Evolutionary conservation across 306 rosid species (phyloP).

Genomic region (Medicago ruthenica): DNA sequence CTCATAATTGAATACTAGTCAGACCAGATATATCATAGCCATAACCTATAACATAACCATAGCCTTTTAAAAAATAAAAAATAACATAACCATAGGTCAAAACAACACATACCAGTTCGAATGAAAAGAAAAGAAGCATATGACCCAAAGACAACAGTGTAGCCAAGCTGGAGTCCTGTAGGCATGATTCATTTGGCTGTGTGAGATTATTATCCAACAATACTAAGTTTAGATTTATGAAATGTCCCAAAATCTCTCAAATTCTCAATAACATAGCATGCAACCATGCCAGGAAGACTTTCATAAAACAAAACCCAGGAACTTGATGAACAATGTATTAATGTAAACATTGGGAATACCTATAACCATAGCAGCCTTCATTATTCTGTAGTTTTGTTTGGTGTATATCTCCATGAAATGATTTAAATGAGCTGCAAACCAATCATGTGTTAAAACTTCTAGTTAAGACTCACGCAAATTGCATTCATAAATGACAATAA

Average conservation of each 20-base stretch:
- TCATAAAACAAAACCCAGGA: slow-evolving; percentile 23
- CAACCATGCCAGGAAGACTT: slow-evolving; percentile 1
- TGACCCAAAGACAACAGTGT: slow-evolving; percentile 90
- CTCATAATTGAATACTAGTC: slow-evolving; percentile 1
- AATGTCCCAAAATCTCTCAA: slow-evolving; percentile 7
- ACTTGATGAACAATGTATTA: slow-evolving; percentile 28
- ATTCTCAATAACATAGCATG: slow-evolving; percentile 9
- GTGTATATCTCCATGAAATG: slow-evolving; percentile 81
- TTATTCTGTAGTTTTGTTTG: slow-evolving; percentile 71
- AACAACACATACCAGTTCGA: slow-evolving; percentile 74
- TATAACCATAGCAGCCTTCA: slow-evolving; percentile 61
- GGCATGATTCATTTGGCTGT: slow-evolving; percentile 26
- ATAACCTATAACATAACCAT: slow-evolving; percentile 20
- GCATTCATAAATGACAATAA: slow-evolving; percentile 19
- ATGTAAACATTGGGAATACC: slow-evolving; percentile 55
- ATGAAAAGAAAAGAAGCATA: slow-evolving; percentile 92
- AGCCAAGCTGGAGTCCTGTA: slow-evolving; percentile 94
- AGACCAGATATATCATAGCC: slow-evolving; percentile 20
- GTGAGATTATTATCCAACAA: slow-evolving; percentile 38
- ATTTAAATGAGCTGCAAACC: slow-evolving; percentile 87
- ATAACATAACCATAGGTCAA: slow-evolving; percentile 28
- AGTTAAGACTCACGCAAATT: slow-evolving; percentile 23
- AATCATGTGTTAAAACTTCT: slow-evolving; percentile 39
- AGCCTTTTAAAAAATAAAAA: neutral
- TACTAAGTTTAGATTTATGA: slow-evolving; percentile 30